Conservation (phyloP, 768 basidiomycete species). For the Mycena polygramma region DNA sequence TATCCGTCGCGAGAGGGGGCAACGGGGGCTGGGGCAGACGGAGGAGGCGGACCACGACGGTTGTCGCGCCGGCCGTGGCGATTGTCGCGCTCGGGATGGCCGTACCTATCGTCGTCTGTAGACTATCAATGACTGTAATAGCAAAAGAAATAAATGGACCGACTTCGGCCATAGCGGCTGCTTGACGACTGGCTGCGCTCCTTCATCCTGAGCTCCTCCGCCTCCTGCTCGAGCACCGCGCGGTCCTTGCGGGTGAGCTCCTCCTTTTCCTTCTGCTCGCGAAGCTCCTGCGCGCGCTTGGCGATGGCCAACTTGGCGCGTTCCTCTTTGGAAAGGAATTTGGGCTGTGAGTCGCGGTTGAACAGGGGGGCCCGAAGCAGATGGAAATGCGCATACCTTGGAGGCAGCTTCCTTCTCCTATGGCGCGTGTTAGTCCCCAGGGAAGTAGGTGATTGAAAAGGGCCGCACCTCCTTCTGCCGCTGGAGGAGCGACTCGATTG, state of each 20-base stretch:
- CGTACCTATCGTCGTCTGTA: slow-evolving; percentile 69
- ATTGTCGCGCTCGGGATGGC: slow-evolving; percentile 63
- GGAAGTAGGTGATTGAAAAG: too few relatives aligned
- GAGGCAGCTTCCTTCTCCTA: slow-evolving; percentile 88
- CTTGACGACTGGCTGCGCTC: slow-evolving; percentile 56
- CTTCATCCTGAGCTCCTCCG: slow-evolving; percentile 72
- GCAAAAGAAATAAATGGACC: slow-evolving; percentile 41
- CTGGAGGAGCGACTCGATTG: slow-evolving; percentile 88
- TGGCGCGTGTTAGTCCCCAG: too few relatives aligned
- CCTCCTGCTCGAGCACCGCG: slow-evolving; percentile 80
- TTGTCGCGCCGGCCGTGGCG: slow-evolving; percentile 51
- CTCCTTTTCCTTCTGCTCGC: slow-evolving; percentile 74
- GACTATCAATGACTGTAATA: slow-evolving; percentile 25
- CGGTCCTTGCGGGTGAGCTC: slow-evolving; percentile 73
- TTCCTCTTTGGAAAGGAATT: slow-evolving; percentile 93
- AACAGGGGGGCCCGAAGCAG: slow-evolving; percentile 14
- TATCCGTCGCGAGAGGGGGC: slow-evolving; percentile 58
- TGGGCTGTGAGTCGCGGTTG: slow-evolving; percentile 71
- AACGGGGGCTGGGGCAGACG: slow-evolving; percentile 41
- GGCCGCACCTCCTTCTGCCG: slow-evolving; percentile 72
- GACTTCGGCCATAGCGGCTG: slow-evolving; percentile 54
- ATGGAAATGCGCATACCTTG: slow-evolving; percentile 67
- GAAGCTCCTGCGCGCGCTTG: slow-evolving; percentile 87
- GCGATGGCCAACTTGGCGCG: slow-evolving; percentile 90
- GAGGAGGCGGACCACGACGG: slow-evolving; percentile 52